Conservation (phyloP, 805 yeast genomes). For the Zygosaccharomyces kombuchaensis region DNA sequence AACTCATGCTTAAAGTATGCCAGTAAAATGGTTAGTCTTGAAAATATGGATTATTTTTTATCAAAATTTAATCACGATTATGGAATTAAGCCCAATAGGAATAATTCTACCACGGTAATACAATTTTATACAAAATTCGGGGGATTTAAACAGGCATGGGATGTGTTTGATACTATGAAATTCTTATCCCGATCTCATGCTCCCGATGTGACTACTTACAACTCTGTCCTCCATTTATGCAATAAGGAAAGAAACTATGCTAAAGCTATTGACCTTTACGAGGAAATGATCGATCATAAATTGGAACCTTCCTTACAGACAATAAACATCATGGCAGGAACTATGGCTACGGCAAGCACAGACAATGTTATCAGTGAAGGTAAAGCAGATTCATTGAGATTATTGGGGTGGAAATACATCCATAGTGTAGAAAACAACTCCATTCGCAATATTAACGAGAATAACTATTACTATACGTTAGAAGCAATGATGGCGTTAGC, state of each 20-base stretch:
- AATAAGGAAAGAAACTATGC: conserved; percentile 61
- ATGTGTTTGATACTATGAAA: conserved; percentile 80
- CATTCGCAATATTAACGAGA: conserved; percentile 16
- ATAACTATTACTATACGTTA: conserved; percentile 16
- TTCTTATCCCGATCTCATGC: conserved; percentile 60
- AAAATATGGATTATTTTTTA: conserved; percentile 26
- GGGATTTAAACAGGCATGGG: conserved; percentile 49
- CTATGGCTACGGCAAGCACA: conserved; percentile 28
- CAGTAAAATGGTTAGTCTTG: conserved; percentile 17
- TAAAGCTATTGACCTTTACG: conserved; percentile 68
- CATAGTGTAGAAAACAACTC: conserved; percentile 51
- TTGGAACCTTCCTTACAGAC: conserved; percentile 23
- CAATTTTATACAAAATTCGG: conserved; percentile 24
- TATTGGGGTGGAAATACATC: conserved; percentile 72
- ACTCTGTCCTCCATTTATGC: conserved; percentile 64
- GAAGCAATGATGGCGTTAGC: conserved; percentile 71
- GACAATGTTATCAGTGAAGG: conserved; percentile 30
- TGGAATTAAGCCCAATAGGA: conserved; percentile 26
- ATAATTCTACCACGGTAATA: conserved; percentile 29
- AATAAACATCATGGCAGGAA: conserved; percentile 22
- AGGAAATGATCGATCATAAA: conserved; percentile 51
- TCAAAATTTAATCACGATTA: conserved; percentile 24
- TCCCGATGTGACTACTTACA: conserved; percentile 67
- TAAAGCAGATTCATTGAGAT: conserved; percentile 25
- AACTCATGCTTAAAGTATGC: conserved; percentile 28